Conservation (phyloP, 345 rosid species). For the Ceriops tagal region DNA sequence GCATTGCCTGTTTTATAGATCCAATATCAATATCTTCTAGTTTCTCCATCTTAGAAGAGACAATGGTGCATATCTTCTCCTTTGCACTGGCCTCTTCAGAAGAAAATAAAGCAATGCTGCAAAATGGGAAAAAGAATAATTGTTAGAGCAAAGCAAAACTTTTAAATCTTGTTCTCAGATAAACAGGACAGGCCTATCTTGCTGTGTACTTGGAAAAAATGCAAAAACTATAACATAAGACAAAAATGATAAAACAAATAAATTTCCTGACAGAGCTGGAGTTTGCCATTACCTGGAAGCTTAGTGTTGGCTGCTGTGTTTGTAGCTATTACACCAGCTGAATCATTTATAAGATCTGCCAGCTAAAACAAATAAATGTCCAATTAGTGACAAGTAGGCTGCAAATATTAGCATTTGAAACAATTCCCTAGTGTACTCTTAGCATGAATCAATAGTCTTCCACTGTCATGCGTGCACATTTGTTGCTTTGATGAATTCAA, state of each 20-base stretch:
- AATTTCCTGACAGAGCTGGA: too few relatives aligned
- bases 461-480: too few relatives aligned
- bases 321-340: constrained; percentile 85
- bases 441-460: too few relatives aligned
- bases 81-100: constrained; percentile 67
- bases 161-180: background rate
- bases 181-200: too few relatives aligned
- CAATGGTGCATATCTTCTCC: constrained; percentile 57
- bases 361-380: constrained; percentile 41
- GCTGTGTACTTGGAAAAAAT: background rate
- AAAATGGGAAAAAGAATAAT: background rate
- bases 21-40: constrained; percentile 57
- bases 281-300: too few relatives aligned
- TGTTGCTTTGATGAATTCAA: too few relatives aligned
- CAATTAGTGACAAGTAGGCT: too few relatives aligned
- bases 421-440: too few relatives aligned
- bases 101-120: constrained; percentile 79
- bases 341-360: constrained; percentile 84
- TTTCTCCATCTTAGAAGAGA: constrained; percentile 69
- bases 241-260: background rate
- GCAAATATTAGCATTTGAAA: too few relatives aligned
- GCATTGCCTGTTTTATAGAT: constrained; percentile 55
- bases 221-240: background rate
- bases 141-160: background rate
- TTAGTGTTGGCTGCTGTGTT: constrained; percentile 60